phyloP scores from a whole-genome alignment of 2,329 filamentous ascomycete species.

The Ambrosiella beaveri region DNA sequence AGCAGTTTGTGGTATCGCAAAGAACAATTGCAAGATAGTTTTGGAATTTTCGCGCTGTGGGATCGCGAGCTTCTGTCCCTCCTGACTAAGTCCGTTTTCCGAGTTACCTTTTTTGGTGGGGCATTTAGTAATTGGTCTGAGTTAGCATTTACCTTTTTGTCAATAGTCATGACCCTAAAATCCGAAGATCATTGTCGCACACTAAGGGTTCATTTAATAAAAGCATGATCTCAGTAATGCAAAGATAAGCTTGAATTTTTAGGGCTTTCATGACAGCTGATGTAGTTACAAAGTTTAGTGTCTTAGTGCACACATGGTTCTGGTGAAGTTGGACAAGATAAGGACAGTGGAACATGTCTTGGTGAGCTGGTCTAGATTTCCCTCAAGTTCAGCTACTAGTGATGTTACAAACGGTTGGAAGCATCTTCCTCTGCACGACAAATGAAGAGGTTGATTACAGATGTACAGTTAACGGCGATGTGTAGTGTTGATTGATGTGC shows the following conservation, averaged over 20 bases:
- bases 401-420: too few species aligned
- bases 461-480: too few species aligned
- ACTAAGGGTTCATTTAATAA: too few species aligned
- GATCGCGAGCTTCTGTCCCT: background rate
- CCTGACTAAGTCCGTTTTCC: background rate
- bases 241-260: background rate
- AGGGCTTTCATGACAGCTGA: background rate
- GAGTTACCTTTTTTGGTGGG: background rate
- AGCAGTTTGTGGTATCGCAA: background rate
- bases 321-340: too few species aligned
- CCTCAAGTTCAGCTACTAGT: background rate
- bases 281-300: too few species aligned
- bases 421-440: too few species aligned
- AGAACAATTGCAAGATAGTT: background rate
- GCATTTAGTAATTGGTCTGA: background rate
- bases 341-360: too few species aligned
- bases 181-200: too few species aligned
- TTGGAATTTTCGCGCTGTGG: background rate
- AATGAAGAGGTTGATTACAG: too few species aligned
- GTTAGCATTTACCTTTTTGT: background rate
- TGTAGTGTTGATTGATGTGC: too few species aligned
- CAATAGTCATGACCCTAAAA: too few species aligned
- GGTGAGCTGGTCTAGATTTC: too few species aligned
- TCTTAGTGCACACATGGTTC: background rate
- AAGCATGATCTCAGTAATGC: background rate